Base-by-base conservation (phyloP, 2,329 filamentous ascomycete genomes). In the Colletotrichum ledebouriae region DNA sequence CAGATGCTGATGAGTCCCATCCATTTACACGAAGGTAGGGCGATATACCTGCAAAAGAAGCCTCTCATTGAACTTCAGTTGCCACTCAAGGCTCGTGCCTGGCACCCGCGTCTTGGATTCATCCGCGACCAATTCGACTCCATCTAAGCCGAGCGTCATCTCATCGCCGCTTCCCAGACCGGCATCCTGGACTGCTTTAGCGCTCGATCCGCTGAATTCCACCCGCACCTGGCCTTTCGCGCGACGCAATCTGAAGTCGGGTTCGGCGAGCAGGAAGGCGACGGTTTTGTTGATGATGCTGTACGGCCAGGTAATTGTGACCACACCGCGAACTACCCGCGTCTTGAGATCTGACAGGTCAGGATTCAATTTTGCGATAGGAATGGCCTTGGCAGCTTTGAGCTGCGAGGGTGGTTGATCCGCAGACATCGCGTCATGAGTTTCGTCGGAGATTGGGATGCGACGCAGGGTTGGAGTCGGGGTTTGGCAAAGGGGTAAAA, bases 241-340 rank as follows among this genome's bases (percentile, higher is more conserved):
- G 70, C 89, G 88, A 63, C 95, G 92, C 58, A 95, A 84, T 55
- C 93, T 91, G 75, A 94, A 92, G 77, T 98, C 94, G 52, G 90
- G 89, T 74, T 98, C 94, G 52, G 92, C 92, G 39, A 98, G 86
- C 20, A 97, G 86, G 58, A 98, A 90, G 29, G 93, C 91, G 72
- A 94, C 86, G 44, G 89, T 89, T 60, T 87, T 87, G 34, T 87
- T 91, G 29, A 93, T 89, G 22, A 91, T 92, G 71, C 92, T 97
- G 79, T 93, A 98, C 0, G 95, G 95, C 94, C 95, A 98, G 66
- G 93, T 90, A 41, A 98, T 88, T 9, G 94, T 95, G 22, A 98
- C 88, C 15, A 92, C 84, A 44, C 92, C 94, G 66, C 88, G 86
- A 37, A 97, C 79, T 12, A 82, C 80, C 69, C 81, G 81, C 6